Conservation (phyloP, 2,329 filamentous ascomycete genomes). For the Aspergillus luchuensis region DNA sequence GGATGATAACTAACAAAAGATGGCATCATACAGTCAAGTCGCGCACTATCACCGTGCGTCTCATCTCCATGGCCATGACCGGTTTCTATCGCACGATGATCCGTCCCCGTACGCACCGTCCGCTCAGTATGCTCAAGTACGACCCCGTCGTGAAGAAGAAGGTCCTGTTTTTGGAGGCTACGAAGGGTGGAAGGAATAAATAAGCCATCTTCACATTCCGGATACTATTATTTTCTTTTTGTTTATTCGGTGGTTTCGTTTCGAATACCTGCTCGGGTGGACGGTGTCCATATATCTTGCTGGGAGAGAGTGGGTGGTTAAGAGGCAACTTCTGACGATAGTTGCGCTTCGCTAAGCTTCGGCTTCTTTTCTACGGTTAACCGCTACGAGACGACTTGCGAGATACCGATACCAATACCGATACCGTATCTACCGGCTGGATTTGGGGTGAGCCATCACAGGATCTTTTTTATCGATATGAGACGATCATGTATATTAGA, state of each 20-base stretch:
- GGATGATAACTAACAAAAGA: conserved; percentile 16
- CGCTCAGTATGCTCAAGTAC: conserved; percentile 98
- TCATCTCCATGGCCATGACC: conserved; percentile 98
- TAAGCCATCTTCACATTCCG: conserved; percentile 20
- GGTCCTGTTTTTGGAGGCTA: conserved; percentile 93
- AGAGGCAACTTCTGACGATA: neutral
- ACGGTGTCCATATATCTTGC: too few relatives aligned
- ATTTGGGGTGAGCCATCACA: neutral
- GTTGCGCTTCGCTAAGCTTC: neutral
- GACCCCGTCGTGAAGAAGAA: conserved; percentile 96
- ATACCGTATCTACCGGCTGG: neutral
- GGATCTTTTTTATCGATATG: conserved; percentile 11
- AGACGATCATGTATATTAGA: conserved; percentile 30
- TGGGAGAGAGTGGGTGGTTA: too few relatives aligned
- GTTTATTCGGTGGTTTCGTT: too few relatives aligned
- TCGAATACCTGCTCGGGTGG: too few relatives aligned
- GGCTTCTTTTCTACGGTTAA: too few relatives aligned
- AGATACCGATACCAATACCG: neutral
- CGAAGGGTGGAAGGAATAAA: conserved; percentile 67
- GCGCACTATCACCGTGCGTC: conserved; percentile 87
- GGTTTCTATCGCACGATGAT: conserved; percentile 94
- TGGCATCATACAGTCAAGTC: conserved; percentile 68
- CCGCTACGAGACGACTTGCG: too few relatives aligned
- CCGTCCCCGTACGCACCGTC: conserved; percentile 75
- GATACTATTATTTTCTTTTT: too few relatives aligned